These are phyloP conservation scores for Lycium barbarum DNA, from an alignment of 257 asterid genomes.

Conservation along the genomic window DNA sequence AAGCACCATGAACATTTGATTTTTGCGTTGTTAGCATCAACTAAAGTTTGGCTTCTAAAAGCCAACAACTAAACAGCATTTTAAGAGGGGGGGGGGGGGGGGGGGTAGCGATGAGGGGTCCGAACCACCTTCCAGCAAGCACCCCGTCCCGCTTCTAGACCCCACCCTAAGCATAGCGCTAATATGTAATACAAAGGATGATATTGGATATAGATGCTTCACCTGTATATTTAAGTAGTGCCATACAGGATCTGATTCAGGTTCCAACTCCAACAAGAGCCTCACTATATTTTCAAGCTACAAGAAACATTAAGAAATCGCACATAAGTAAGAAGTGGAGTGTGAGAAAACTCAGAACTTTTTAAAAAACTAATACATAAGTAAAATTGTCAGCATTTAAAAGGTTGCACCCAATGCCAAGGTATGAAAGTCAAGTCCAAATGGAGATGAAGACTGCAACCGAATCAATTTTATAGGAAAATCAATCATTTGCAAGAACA, in stretches of 20 bases:
- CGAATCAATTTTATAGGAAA: neutral
- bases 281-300: constrained; percentile 97
- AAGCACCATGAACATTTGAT: neutral
- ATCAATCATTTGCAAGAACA: neutral
- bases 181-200: constrained; percentile 1
- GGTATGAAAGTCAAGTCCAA: constrained; percentile 19
- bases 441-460: neutral
- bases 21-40: neutral
- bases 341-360: neutral
- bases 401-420: neutral
- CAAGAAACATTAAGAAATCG: constrained; percentile 49
- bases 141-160: too few relatives aligned
- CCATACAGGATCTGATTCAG: constrained; percentile 96
- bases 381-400: constrained; percentile 5
- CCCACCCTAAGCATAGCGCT: neutral
- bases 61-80: constrained; percentile 5
- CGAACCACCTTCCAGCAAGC: constrained; percentile 14
- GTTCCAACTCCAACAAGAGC: constrained; percentile 94
- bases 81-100: neutral
- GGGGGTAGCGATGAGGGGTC: neutral
- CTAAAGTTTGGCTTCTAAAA: neutral
- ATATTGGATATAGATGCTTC: constrained; percentile 28
- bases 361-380: neutral
- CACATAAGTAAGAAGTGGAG: constrained; percentile 1
- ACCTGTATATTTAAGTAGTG: constrained; percentile 94